phyloP scores from a whole-genome alignment of 495 filamentous ascomycete species.

The Patellaria atrata region DNA sequence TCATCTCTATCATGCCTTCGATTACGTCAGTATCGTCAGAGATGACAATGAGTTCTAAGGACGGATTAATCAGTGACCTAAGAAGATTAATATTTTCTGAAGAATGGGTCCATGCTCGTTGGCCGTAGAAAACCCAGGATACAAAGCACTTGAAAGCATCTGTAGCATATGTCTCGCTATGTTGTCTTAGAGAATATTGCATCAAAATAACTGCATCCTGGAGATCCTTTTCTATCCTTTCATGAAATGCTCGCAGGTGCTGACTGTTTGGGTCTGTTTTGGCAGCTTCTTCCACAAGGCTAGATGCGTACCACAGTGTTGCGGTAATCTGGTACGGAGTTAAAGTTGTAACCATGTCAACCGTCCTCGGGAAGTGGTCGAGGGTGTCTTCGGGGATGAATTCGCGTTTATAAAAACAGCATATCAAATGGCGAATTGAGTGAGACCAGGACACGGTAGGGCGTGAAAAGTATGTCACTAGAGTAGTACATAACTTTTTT shows the following conservation, averaged over 20 bases:
- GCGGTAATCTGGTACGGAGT: slow-evolving; percentile 39
- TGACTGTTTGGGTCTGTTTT: too few relatives aligned
- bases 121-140: slow-evolving; percentile 56
- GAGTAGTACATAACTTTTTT: slow-evolving; percentile 69
- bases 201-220: too few relatives aligned
- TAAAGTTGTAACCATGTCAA: slow-evolving; percentile 40
- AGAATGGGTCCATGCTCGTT: slow-evolving; percentile 41
- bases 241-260: too few relatives aligned
- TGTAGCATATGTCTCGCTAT: too few relatives aligned
- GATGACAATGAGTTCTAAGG: too few relatives aligned
- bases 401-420: slow-evolving; percentile 42
- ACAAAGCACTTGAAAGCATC: slow-evolving; percentile 48
- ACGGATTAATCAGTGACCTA: slow-evolving; percentile 37
- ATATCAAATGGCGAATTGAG: slow-evolving; percentile 53
- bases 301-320: slow-evolving; percentile 57
- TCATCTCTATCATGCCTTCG: too few relatives aligned
- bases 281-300: slow-evolving; percentile 64
- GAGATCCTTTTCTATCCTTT: too few relatives aligned
- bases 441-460: slow-evolving; percentile 52
- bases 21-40: too few relatives aligned
- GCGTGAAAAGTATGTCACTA: slow-evolving; percentile 67
- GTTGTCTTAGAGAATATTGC: too few relatives aligned
- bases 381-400: slow-evolving; percentile 33
- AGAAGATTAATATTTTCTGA: slow-evolving; percentile 40
- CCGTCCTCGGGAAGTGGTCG: slow-evolving; percentile 35